phyloP scores from a whole-genome alignment of 2,329 filamentous ascomycete genomes.

The Microsporum ferrugineum region DNA sequence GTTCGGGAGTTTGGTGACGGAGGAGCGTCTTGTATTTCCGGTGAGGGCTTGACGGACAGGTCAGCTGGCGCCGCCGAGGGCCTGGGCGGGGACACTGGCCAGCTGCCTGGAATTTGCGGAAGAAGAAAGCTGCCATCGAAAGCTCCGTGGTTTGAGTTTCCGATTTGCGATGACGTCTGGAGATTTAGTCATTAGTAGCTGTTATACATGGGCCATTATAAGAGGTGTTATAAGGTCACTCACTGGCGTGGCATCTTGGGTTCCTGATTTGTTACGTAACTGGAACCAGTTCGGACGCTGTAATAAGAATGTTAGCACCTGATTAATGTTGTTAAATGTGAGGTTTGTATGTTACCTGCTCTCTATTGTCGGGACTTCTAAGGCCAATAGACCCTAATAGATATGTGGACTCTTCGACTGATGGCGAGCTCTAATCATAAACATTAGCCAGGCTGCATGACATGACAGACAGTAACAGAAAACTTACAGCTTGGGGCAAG shows the following conservation, averaged over 20 bases:
- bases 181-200: background rate
- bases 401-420: background rate
- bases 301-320: background rate
- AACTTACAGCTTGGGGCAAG: background rate
- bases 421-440: background rate
- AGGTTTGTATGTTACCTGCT: background rate
- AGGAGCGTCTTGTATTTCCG: background rate
- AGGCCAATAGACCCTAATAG: background rate
- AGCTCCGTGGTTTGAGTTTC: background rate
- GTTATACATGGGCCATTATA: background rate
- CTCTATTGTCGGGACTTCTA: background rate
- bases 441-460: background rate
- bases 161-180: background rate
- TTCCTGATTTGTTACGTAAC: background rate
- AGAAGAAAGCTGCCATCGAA: background rate
- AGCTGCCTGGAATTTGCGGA: background rate
- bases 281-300: conserved; percentile 1
- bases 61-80: background rate
- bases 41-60: background rate
- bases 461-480: background rate
- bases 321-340: background rate
- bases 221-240: background rate
- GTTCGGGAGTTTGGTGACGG: background rate
- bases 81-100: background rate
- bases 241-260: background rate